phyloP scores from a whole-genome alignment of 495 filamentous ascomycete species.

The Chlorociboria aeruginascens region DNA sequence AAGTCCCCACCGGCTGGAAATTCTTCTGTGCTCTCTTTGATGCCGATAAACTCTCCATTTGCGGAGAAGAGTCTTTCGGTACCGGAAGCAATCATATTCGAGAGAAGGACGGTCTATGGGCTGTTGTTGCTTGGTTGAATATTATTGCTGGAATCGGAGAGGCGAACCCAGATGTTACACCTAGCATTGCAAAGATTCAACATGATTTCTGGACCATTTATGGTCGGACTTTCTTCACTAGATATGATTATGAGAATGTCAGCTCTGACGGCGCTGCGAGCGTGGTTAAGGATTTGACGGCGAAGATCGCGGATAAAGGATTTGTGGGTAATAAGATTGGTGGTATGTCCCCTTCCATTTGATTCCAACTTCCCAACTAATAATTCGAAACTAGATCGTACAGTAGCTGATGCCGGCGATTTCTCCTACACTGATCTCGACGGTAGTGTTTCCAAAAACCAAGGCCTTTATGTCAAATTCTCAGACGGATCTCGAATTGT shows the following conservation, averaged over 20 bases:
- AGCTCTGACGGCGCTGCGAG: slow-evolving; percentile 82
- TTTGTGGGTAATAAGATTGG: slow-evolving; percentile 75
- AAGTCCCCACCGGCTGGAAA: slow-evolving; percentile 98
- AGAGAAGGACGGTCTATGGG: slow-evolving; percentile 98
- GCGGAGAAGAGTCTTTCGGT: slow-evolving; percentile 95
- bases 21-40: slow-evolving; percentile 99
- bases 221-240: slow-evolving; percentile 96
- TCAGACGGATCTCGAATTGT: slow-evolving; percentile 90
- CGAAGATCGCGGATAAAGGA: slow-evolving; percentile 49
- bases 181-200: slow-evolving; percentile 91
- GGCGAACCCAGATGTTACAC: slow-evolving; percentile 56
- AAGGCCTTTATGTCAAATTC: slow-evolving; percentile 91
- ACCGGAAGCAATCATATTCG: slow-evolving; percentile 99
- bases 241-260: slow-evolving; percentile 95
- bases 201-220: slow-evolving; percentile 95
- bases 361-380: neutral
- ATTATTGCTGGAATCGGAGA: slow-evolving; percentile 92
- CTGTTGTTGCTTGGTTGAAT: slow-evolving; percentile 94
- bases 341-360: slow-evolving; percentile 30
- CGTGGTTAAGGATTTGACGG: slow-evolving; percentile 64
- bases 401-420: slow-evolving; percentile 80
- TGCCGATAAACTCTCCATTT: slow-evolving; percentile 94
- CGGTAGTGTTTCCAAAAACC: slow-evolving; percentile 87
- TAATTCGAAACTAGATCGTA: slow-evolving; percentile 42
- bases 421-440: slow-evolving; percentile 97